These are phyloP conservation scores for Colletotrichum melonis DNA, from an alignment of 2,329 filamentous ascomycete genomes.

Conservation along the genomic window DNA sequence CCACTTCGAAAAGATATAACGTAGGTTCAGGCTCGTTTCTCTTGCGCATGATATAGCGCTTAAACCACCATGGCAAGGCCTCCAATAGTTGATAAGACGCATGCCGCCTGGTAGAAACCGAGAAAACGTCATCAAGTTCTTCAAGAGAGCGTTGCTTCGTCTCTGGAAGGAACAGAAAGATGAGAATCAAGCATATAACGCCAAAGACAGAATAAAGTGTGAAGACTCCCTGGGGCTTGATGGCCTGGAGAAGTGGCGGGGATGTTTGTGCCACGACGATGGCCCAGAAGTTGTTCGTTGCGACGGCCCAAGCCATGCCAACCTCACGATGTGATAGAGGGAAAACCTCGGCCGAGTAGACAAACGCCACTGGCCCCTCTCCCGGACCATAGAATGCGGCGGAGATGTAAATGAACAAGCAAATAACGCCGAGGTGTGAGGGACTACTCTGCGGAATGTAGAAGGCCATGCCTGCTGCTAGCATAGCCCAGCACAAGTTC, in stretches of 20 bases:
- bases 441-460: slow-evolving; percentile 45
- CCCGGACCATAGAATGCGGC: slow-evolving; percentile 74
- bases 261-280: slow-evolving; percentile 63
- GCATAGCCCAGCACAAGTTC: slow-evolving; percentile 71
- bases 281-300: slow-evolving; percentile 68
- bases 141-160: slow-evolving; percentile 62
- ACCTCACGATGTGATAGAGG: slow-evolving; percentile 72
- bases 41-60: slow-evolving; percentile 8
- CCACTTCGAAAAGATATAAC: slow-evolving; percentile 20
- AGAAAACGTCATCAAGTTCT: slow-evolving; percentile 55
- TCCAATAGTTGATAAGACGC: slow-evolving; percentile 46
- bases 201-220: slow-evolving; percentile 60
- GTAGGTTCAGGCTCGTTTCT: background rate
- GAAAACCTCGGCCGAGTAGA: slow-evolving; percentile 72
- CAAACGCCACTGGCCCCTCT: slow-evolving; percentile 68
- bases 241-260: slow-evolving; percentile 56
- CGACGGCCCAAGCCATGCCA: slow-evolving; percentile 73
- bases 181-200: slow-evolving; percentile 56
- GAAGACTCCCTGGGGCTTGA: slow-evolving; percentile 51
- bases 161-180: slow-evolving; percentile 62
- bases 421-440: slow-evolving; percentile 62
- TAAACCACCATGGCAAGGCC: slow-evolving; percentile 29
- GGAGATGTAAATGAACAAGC: slow-evolving; percentile 74
- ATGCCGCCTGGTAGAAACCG: slow-evolving; percentile 45
- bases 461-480: slow-evolving; percentile 54